Evolutionary conservation across 495 filamentous ascomycete species (phyloP).

Genomic region (Bathelium albidoporum): DNA sequence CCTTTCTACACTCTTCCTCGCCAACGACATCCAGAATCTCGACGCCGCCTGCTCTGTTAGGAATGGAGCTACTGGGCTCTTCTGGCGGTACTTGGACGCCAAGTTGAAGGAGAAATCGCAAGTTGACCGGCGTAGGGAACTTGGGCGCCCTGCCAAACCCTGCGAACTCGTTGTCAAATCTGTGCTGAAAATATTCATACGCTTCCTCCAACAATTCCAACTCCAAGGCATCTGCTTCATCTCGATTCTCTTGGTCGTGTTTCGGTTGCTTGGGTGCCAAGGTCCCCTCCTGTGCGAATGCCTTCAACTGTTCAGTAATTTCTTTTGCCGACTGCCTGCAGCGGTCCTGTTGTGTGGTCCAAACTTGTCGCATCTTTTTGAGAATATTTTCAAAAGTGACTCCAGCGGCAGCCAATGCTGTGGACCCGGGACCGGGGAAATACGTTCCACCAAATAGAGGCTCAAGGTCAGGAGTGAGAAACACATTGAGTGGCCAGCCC

Average conservation of each 20-base stretch:
- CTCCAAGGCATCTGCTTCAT: slow-evolving; percentile 54
- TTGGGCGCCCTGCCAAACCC: slow-evolving; percentile 79
- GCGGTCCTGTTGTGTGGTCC: slow-evolving; percentile 71
- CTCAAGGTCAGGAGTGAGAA: slow-evolving; percentile 84
- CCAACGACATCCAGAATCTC: slow-evolving; percentile 80
- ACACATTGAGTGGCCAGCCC: slow-evolving; percentile 95
- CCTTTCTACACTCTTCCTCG: slow-evolving; percentile 61
- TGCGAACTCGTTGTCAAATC: slow-evolving; percentile 67
- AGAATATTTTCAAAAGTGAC: slow-evolving; percentile 72
- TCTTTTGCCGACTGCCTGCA: slow-evolving; percentile 74
- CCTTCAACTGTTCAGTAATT: slow-evolving; percentile 66
- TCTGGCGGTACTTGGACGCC: slow-evolving; percentile 29
- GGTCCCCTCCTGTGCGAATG: slow-evolving; percentile 80
- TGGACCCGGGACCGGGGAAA: slow-evolving; percentile 70
- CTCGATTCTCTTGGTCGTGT: slow-evolving; percentile 35
- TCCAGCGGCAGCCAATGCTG: slow-evolving; percentile 39
- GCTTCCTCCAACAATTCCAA: slow-evolving; percentile 88
- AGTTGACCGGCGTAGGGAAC: slow-evolving; percentile 80
- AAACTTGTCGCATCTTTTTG: slow-evolving; percentile 67
- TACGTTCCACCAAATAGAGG: slow-evolving; percentile 96
- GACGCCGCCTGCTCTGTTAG: slow-evolving; percentile 41
- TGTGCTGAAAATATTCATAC: slow-evolving; percentile 63
- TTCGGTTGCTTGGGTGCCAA: slow-evolving; percentile 44
- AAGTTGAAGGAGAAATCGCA: slow-evolving; percentile 72
- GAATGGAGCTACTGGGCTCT: neutral